phyloP scores from a whole-genome alignment of 352 stramenopile genomes.

The Phytophthora fragariaefolia region DNA sequence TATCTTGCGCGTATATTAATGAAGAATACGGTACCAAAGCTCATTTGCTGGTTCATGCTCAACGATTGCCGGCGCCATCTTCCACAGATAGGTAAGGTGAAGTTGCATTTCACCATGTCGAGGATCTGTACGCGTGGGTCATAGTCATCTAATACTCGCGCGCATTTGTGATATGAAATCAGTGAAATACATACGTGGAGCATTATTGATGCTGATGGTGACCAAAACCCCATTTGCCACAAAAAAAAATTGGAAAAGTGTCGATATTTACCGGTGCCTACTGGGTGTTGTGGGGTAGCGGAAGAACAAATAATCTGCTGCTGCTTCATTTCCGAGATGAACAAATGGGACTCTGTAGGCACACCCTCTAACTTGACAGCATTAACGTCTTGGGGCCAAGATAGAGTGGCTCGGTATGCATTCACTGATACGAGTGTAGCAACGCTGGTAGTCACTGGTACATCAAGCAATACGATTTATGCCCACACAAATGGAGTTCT shows the following conservation, averaged over 20 bases:
- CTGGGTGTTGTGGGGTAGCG: background rate
- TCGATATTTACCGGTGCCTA: conserved; percentile 21
- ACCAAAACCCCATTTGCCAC: background rate
- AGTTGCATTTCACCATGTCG: background rate
- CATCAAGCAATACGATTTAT: conserved; percentile 51
- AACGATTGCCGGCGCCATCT: conserved; percentile 1
- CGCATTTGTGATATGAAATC: background rate
- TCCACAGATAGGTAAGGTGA: conserved; percentile 14
- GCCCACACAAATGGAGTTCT: conserved; percentile 55
- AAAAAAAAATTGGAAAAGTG: conserved; percentile 12
- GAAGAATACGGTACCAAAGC: conserved; percentile 21
- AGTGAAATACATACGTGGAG: conserved; percentile 28
- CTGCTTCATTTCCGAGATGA: conserved; percentile 37
- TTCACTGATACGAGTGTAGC: conserved; percentile 23
- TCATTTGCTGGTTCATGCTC: conserved; percentile 41
- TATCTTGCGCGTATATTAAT: conserved; percentile 40
- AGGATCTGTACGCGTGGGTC: background rate
- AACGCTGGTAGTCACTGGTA: conserved; percentile 53
- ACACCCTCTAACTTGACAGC: conserved; percentile 1
- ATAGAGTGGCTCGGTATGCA: background rate
- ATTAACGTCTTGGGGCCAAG: conserved; percentile 16
- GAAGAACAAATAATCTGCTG: conserved; percentile 39
- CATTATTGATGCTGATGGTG: conserved; percentile 17
- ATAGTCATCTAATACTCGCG: background rate
- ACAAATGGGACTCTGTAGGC: conserved; percentile 25